Conservation (phyloP, 2,329 filamentous ascomycete species). For the Furcasterigmium furcatum region DNA sequence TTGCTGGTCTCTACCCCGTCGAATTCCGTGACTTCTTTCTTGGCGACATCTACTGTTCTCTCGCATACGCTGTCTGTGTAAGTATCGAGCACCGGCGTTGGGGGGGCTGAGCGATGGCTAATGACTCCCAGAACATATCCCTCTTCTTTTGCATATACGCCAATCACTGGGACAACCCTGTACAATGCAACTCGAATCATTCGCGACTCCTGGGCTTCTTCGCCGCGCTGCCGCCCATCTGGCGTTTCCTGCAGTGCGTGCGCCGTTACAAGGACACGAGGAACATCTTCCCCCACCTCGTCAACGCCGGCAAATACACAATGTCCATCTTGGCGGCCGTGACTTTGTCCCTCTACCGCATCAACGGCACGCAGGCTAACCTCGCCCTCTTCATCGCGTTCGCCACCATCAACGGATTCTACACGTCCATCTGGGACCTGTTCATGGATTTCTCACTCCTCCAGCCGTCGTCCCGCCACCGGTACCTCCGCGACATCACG, state of each 20-base stretch:
- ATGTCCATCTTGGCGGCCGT: constrained; percentile 80
- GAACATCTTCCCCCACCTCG: constrained; percentile 87
- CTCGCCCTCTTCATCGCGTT: constrained; percentile 77
- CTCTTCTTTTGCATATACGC: constrained; percentile 94
- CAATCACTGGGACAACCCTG: constrained; percentile 68
- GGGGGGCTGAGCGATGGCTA: background rate
- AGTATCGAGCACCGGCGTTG: constrained; percentile 29
- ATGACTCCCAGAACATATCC: constrained; percentile 66
- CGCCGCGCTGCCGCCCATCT: constrained; percentile 76
- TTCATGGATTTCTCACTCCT: constrained; percentile 96
- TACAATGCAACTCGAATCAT: constrained; percentile 79
- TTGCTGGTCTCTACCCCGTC: constrained; percentile 86
- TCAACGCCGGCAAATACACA: constrained; percentile 88
- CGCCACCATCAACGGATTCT: constrained; percentile 77
- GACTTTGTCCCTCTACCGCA: constrained; percentile 78
- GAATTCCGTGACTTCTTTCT: constrained; percentile 98
- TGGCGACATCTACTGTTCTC: constrained; percentile 95
- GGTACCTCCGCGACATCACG: constrained; percentile 71
- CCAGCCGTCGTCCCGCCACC: constrained; percentile 67
- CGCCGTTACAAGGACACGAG: constrained; percentile 84
- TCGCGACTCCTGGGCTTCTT: constrained; percentile 86
- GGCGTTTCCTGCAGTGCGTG: constrained; percentile 87
- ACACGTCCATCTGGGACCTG: constrained; percentile 88
- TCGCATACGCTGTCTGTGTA: constrained; percentile 86
- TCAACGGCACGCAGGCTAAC: constrained; percentile 53